Evolutionary conservation across 2,329 filamentous ascomycete species (phyloP).

Genomic region (Didymella segeticola): DNA sequence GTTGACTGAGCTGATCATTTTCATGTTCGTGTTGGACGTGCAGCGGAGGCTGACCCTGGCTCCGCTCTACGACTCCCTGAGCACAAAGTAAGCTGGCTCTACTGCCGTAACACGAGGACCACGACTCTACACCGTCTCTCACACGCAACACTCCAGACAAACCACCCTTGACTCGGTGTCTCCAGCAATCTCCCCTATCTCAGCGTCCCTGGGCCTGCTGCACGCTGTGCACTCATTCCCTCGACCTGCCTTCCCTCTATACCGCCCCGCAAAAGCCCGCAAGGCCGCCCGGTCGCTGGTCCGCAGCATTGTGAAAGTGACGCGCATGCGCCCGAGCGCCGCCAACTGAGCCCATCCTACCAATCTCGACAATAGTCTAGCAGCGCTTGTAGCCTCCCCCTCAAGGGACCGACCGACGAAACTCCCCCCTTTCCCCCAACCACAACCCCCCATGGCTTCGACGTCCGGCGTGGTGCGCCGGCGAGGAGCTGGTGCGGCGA

Average conservation of each 20-base stretch:
- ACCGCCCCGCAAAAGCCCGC: constrained; percentile 19
- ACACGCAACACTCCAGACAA: constrained; percentile 10
- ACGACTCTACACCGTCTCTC: constrained; percentile 14
- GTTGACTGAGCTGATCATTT: no score
- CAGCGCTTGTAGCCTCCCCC: no score
- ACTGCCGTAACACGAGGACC: constrained; percentile 31
- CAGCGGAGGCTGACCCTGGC: constrained; percentile 5
- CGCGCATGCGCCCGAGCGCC: constrained; percentile 45
- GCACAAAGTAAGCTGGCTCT: neutral
- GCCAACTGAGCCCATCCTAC: constrained; percentile 45
- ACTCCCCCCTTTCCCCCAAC: constrained; percentile 37
- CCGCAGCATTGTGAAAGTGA: constrained; percentile 16
- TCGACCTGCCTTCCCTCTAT: no score
- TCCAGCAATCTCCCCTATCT: constrained; percentile 33
- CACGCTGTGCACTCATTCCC: constrained; percentile 17
- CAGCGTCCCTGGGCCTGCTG: constrained; percentile 18
- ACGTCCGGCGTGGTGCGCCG: constrained; percentile 76
- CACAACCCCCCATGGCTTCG: constrained; percentile 64
- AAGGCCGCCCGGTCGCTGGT: constrained; percentile 8
- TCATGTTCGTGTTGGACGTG: no score
- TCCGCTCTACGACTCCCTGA: neutral
- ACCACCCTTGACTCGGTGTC: no score
- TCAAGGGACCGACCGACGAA: no score
- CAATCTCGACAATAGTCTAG: no score
- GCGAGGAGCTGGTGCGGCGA: constrained; percentile 66